Percentiles rank a stretch among this genome's conserved stretches.
These are phyloP conservation scores for Andrographis paniculata DNA, from an alignment of 305 asterid species.

Conservation along the genomic window DNA sequence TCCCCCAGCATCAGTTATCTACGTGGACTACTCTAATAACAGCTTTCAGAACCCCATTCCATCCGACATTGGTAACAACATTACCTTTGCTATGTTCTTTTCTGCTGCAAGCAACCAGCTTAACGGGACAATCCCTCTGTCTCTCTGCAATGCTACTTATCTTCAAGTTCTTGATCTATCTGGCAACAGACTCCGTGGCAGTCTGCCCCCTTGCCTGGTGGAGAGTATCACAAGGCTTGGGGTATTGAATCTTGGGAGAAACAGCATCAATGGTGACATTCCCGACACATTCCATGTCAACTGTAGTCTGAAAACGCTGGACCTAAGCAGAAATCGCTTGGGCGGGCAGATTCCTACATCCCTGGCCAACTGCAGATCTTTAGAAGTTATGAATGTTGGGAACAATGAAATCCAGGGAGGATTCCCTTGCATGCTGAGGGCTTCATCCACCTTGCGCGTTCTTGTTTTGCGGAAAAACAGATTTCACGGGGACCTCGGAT, in stretches of 20 bases:
- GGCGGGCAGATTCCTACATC: conserved; percentile 41
- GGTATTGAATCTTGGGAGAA: conserved; percentile 44
- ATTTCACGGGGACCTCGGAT: conserved; percentile 35
- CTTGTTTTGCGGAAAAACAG: conserved; percentile 47
- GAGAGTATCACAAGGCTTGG: conserved; percentile 14
- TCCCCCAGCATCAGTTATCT: conserved; percentile 33
- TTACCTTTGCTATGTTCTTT: conserved; percentile 22
- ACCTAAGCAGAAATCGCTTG: conserved; percentile 34
- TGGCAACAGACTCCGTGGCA: conserved; percentile 31
- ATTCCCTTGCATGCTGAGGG: conserved; percentile 43
- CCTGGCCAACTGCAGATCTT: conserved; percentile 29
- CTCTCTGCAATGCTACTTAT: conserved; percentile 33
- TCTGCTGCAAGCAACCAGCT: conserved; percentile 40
- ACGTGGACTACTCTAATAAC: conserved; percentile 59
- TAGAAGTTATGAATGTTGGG: conserved; percentile 44
- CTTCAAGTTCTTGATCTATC: conserved; percentile 63
- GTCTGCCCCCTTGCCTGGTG: conserved; percentile 35
- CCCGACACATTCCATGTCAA: conserved; percentile 28
- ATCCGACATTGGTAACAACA: conserved; percentile 25
- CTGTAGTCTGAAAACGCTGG: conserved; percentile 37
- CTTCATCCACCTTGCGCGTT: conserved; percentile 31
- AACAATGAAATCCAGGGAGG: conserved; percentile 33
- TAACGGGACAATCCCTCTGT: conserved; percentile 38
- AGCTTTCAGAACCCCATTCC: conserved; percentile 33
- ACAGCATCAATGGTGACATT: conserved; percentile 31